Conservation (phyloP, 140 eudicot genomes). For the Bidens hawaiensis region DNA sequence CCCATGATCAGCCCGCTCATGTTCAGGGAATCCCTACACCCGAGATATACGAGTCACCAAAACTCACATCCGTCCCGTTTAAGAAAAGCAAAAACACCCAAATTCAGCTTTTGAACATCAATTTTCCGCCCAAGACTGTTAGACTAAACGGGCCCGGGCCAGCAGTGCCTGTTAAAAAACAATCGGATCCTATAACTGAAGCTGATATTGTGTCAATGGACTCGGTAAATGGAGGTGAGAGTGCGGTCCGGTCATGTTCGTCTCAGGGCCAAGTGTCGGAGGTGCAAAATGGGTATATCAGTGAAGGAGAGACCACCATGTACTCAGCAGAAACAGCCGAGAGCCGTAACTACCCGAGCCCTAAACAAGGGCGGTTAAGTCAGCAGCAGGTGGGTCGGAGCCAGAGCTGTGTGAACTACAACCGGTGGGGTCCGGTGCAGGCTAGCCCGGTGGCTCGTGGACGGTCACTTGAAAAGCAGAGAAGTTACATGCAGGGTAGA, state of each 20-base stretch:
- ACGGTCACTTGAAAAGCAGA: slow-evolving; percentile 52
- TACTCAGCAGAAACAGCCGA: slow-evolving; percentile 98
- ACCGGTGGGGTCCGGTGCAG: slow-evolving; percentile 78
- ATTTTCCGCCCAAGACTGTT: slow-evolving; percentile 60
- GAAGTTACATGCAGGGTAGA: slow-evolving; percentile 67
- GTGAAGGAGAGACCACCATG: slow-evolving; percentile 94
- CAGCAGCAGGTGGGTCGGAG: slow-evolving; percentile 78
- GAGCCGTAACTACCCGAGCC: slow-evolving; percentile 82
- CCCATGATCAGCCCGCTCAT: slow-evolving; percentile 39
- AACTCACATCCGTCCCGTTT: slow-evolving; percentile 52
- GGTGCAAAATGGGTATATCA: slow-evolving; percentile 54
- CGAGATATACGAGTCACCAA: slow-evolving; percentile 79
- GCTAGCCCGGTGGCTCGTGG: slow-evolving; percentile 62
- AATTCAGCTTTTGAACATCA: slow-evolving; percentile 67
- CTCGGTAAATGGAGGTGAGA: slow-evolving; percentile 44
- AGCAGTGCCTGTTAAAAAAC: slow-evolving; percentile 26
- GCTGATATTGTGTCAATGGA: slow-evolving; percentile 53
- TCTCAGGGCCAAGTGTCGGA: slow-evolving; percentile 37
- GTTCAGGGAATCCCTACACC: slow-evolving; percentile 87
- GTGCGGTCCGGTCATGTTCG: slow-evolving; percentile 49
- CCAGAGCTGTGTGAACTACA: slow-evolving; percentile 85
- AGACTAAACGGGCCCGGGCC: slow-evolving; percentile 35
- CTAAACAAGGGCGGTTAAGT: slow-evolving; percentile 46
- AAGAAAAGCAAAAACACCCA: slow-evolving; percentile 43
- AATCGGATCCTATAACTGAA: slow-evolving; percentile 24